Evolutionary conservation across 768 basidiomycete genomes (phyloP).

Genomic region (Tylopilus plumbeoviolaceoides): DNA sequence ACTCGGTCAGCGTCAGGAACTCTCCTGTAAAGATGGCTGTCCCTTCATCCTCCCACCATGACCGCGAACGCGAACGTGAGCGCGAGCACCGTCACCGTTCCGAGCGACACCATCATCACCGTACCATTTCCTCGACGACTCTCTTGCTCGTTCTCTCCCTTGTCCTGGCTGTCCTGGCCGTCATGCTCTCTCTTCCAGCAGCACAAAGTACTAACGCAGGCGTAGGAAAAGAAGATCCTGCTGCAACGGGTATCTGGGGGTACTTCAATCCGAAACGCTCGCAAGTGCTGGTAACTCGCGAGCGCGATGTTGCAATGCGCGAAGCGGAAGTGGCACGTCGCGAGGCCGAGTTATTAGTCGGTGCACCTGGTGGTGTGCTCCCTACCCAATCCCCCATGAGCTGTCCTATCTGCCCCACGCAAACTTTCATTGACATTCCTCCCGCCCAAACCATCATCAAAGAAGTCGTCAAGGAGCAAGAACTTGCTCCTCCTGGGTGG

Average conservation of each 20-base stretch:
- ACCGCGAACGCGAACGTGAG: slow-evolving; percentile 53
- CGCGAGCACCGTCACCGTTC: slow-evolving; percentile 56
- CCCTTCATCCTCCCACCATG: slow-evolving; percentile 77
- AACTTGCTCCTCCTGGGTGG: slow-evolving; percentile 78
- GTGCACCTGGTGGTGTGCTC: slow-evolving; percentile 78
- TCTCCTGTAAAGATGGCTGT: slow-evolving; percentile 65
- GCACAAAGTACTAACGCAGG: slow-evolving; percentile 33
- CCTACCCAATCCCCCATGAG: slow-evolving; percentile 46
- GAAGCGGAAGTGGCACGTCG: slow-evolving; percentile 88
- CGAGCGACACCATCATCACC: slow-evolving; percentile 69
- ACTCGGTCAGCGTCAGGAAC: slow-evolving; percentile 54
- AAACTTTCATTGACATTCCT: slow-evolving; percentile 53
- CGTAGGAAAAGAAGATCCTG: slow-evolving; percentile 35
- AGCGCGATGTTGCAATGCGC: slow-evolving; percentile 73
- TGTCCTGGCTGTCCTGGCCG: slow-evolving; percentile 81
- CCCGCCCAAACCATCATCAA: slow-evolving; percentile 81
- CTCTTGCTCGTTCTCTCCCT: slow-evolving; percentile 83
- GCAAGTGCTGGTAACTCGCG: slow-evolving; percentile 74
- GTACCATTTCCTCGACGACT: slow-evolving; percentile 87
- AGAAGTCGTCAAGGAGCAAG: slow-evolving; percentile 81
- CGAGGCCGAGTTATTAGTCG: slow-evolving; percentile 80
- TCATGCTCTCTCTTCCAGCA: slow-evolving; percentile 84
- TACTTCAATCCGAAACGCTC: slow-evolving; percentile 80
- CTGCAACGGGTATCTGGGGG: slow-evolving; percentile 56
- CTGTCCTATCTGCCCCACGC: slow-evolving; percentile 56